phyloP scores from a whole-genome alignment of 2,329 filamentous ascomycete genomes.

The Alternaria brassicae region DNA sequence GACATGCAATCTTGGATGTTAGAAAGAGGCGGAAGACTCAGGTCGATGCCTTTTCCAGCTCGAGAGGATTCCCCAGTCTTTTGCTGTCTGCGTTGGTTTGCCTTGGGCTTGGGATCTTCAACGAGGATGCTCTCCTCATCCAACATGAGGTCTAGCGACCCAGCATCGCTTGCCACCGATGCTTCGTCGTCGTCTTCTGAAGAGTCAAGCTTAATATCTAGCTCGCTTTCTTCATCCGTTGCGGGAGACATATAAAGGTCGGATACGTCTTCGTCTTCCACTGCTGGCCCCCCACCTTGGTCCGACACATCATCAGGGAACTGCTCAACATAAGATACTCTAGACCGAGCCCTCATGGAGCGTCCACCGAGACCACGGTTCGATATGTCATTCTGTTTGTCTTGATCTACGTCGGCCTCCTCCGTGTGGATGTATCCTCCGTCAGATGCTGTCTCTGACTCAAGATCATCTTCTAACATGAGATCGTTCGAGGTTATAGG shows the following conservation, averaged over 20 bases:
- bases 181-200: neutral
- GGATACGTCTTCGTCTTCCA: constrained; percentile 8
- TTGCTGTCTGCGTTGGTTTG: neutral
- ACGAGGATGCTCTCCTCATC: neutral
- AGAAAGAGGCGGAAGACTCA: constrained; percentile 55
- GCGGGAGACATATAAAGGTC: neutral
- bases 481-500: neutral
- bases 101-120: constrained; percentile 5
- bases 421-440: neutral
- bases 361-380: neutral
- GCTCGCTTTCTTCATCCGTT: constrained; percentile 6
- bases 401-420: neutral
- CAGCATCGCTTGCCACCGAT: neutral
- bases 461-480: neutral
- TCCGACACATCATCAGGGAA: constrained; percentile 9
- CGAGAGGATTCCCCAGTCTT: neutral
- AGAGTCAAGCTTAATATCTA: neutral
- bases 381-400: neutral
- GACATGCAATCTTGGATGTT: constrained; percentile 59
- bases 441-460: neutral
- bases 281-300: constrained; percentile 2
- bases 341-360: constrained; percentile 13
- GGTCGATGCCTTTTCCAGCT: constrained; percentile 37
- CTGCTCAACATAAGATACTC: constrained; percentile 23
- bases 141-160: neutral